Conservation (phyloP, 1,139 yeast species). For the Spencermartinsiella ligniputridi region DNA sequence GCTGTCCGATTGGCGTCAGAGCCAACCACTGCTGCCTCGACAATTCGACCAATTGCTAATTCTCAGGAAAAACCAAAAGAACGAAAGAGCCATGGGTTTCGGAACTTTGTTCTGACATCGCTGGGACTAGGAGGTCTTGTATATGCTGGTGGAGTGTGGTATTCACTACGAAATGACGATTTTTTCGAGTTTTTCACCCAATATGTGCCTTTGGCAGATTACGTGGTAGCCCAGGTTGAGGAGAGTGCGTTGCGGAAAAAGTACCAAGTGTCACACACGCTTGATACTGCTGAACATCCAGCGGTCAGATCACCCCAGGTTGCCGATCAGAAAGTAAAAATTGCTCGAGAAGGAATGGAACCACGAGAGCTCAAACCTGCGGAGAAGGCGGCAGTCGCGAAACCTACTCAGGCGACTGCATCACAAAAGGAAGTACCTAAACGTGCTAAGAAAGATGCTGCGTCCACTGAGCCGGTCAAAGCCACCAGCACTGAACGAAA, state of each 20-base stretch:
- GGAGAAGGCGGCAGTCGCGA: background rate
- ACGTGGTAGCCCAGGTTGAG: slow-evolving; percentile 47
- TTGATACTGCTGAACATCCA: background rate
- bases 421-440: slow-evolving; percentile 1
- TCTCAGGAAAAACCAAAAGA: background rate
- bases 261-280: slow-evolving; percentile 9
- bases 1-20: background rate
- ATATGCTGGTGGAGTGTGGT: slow-evolving; percentile 38
- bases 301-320: slow-evolving; percentile 13
- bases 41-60: too few species aligned
- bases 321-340: slow-evolving; percentile 32
- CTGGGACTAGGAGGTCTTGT: slow-evolving; percentile 25
- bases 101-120: slow-evolving; percentile 30
- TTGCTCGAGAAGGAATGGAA: slow-evolving; percentile 42
- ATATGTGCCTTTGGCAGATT: slow-evolving; percentile 58
- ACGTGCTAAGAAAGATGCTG: slow-evolving; percentile 10
- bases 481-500: slow-evolving; percentile 6
- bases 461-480: slow-evolving; percentile 17
- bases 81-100: slow-evolving; percentile 27
- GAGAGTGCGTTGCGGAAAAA: slow-evolving; percentile 37
- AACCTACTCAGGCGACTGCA: slow-evolving; percentile 5
- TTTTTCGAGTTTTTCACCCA: slow-evolving; percentile 48
- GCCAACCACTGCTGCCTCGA: too few species aligned
- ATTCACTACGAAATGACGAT: slow-evolving; percentile 35
- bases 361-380: slow-evolving; percentile 16